Percentiles rank a stretch among this genome's conserved stretches.
phyloP scores from a whole-genome alignment of 371 early-diverging fungal genomes.

The Apophysomyces ossiformis region DNA sequence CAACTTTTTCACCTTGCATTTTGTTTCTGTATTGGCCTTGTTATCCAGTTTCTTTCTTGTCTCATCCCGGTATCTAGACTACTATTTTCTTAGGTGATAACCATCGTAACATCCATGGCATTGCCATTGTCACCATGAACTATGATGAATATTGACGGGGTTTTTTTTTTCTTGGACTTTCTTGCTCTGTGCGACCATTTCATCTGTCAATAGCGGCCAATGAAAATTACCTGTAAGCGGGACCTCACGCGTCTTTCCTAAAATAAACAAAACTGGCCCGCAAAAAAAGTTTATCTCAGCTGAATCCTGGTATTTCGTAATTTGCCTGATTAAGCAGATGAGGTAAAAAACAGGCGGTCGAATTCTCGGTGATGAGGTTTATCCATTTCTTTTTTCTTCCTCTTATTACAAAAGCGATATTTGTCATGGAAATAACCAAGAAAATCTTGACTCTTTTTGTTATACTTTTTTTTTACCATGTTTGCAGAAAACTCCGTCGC shows the following conservation, averaged over 20 bases:
- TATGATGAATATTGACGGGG: background rate
- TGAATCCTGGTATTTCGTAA: background rate
- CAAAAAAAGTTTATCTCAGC: conserved; percentile 7
- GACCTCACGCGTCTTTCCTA: conserved; percentile 11
- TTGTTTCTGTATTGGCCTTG: too few species aligned
- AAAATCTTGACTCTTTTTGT: background rate
- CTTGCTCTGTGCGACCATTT: background rate
- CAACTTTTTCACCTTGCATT: too few species aligned
- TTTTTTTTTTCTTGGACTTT: background rate
- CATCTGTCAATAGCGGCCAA: conserved; percentile 1
- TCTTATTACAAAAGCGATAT: too few species aligned
- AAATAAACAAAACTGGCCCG: conserved; percentile 2
- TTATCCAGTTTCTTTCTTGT: too few species aligned
- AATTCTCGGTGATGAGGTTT: conserved; percentile 7
- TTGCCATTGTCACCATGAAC: too few species aligned
- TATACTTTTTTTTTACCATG: background rate
- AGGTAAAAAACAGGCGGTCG: background rate
- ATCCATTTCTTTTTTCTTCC: background rate
- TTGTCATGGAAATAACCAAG: background rate
- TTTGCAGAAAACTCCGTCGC: background rate
- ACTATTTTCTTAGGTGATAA: too few species aligned
- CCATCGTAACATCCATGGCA: too few species aligned
- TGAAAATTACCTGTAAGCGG: background rate
- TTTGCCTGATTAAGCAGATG: background rate
- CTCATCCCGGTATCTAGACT: too few species aligned